These are phyloP conservation scores for Fomitopsis betulina DNA, from an alignment of 1,284 basidiomycete genomes.

Conservation along the genomic window DNA sequence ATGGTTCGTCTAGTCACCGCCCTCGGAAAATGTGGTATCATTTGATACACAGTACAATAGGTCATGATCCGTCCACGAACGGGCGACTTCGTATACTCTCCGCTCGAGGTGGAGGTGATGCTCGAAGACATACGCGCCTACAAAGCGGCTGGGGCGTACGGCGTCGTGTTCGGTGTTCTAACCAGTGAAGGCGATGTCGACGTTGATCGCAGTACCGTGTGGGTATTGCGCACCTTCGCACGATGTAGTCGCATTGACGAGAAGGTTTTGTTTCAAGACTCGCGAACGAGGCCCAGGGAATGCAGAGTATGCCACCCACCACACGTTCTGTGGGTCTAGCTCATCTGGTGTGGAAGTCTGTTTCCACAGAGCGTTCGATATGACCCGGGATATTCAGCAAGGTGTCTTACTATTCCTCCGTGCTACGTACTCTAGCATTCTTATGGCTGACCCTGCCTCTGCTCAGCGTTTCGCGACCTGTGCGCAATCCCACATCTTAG, in stretches of 20 bases:
- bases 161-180: slow-evolving; percentile 71
- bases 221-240: slow-evolving; percentile 7
- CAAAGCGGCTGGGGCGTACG: slow-evolving; percentile 50
- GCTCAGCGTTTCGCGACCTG: slow-evolving; percentile 50
- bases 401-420: slow-evolving; percentile 30
- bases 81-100: slow-evolving; percentile 73
- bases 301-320: slow-evolving; percentile 46
- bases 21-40: not conserved
- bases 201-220: slow-evolving; percentile 48
- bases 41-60: slow-evolving; percentile 31
- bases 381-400: slow-evolving; percentile 52
- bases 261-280: slow-evolving; percentile 35
- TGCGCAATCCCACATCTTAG: slow-evolving; percentile 57
- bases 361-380: slow-evolving; percentile 82
- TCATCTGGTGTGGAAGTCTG: slow-evolving; percentile 46
- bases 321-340: not conserved
- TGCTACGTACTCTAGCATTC: not conserved
- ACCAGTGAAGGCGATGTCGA: slow-evolving; percentile 58
- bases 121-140: slow-evolving; percentile 63
- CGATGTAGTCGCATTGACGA: not conserved
- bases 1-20: not conserved
- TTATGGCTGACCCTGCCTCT: not conserved
- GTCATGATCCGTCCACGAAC: slow-evolving; percentile 74
- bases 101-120: slow-evolving; percentile 66
- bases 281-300: slow-evolving; percentile 50